Base-by-base conservation (phyloP, 345 rosid genomes). In the Euphorbia tirucalli region DNA sequence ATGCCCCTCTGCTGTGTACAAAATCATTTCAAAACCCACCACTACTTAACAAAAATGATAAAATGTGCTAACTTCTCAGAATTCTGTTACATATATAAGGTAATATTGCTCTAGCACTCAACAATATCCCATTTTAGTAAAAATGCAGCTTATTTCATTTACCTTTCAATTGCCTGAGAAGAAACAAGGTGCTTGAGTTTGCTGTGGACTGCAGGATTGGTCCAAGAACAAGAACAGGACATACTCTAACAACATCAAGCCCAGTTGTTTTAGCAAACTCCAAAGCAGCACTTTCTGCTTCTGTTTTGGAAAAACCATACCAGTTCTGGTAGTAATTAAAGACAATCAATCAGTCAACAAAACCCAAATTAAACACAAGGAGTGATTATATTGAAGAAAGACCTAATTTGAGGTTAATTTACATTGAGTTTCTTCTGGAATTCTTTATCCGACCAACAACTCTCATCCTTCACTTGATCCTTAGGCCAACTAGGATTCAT, bases 301-400 rank as follows among this genome's bases (percentile, higher is more conserved):
- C 80, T 60, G 94, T 86, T 75, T 93, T 93, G 3, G 96, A 78
- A 66, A 85, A 69, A 76, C 80, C 79, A 76, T 93, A 90, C 96
- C 94, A 87, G 21, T 86, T 85, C 97, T 93, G 82, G 72, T 10
- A 64, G n/a, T n/a, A n/a, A n/a, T n/a, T n/a, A n/a, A n/a, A n/a
- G n/a, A n/a, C n/a, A n/a, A n/a, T n/a, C n/a, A n/a, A n/a, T n/a
- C n/a, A n/a, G n/a, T n/a, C n/a, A n/a, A n/a, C n/a, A n/a, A n/a
- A n/a, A n/a, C n/a, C n/a, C 48, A 81, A 46, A 25, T n/a, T n/a
- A n/a, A 37, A 67, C 56, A 27, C 54, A 61, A 22, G 30, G 18
- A 15, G 13, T n/a, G n/a, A n/a, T n/a, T n/a, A n/a, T n/a, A n/a
- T n/a, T n/a, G n/a, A n/a, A n/a, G n/a, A 68, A 2, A 32, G 65